Conservation (phyloP, 768 basidiomycete species). For the Termitomyces sp. region DNA sequence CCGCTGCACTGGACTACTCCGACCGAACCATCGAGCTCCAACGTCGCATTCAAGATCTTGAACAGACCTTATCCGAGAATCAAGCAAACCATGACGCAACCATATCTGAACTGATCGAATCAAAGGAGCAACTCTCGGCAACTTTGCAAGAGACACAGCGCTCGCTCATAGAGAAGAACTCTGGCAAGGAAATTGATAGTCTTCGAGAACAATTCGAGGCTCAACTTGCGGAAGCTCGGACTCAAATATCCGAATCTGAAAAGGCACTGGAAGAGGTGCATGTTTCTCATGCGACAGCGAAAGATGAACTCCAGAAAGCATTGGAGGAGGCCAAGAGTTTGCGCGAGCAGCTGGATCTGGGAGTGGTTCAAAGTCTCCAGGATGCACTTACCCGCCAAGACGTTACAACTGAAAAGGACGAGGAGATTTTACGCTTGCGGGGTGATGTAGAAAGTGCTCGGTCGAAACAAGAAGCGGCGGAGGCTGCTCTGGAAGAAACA, state of each 20-base stretch:
- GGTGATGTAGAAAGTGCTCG: slow-evolving; percentile 6
- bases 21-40: slow-evolving; percentile 17
- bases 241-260: slow-evolving; percentile 28
- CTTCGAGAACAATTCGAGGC: slow-evolving; percentile 30
- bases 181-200: slow-evolving; percentile 21
- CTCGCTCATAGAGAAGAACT: slow-evolving; percentile 16
- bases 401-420: not conserved
- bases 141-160: slow-evolving; percentile 21
- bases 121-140: slow-evolving; percentile 21
- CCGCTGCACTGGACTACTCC: slow-evolving; percentile 11
- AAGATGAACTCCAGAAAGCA: slow-evolving; percentile 25
- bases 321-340: slow-evolving; percentile 25
- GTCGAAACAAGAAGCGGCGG: slow-evolving; percentile 3
- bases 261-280: slow-evolving; percentile 29
- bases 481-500: slow-evolving; percentile 14
- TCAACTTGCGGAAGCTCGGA: slow-evolving; percentile 30
- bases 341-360: slow-evolving; percentile 25
- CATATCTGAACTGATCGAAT: slow-evolving; percentile 20
- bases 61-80: slow-evolving; percentile 10
- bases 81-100: slow-evolving; percentile 19
- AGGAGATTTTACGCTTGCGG: slow-evolving; percentile 8
- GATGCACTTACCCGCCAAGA: slow-evolving; percentile 7
- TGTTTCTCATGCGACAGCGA: slow-evolving; percentile 25
- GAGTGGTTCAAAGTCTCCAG: slow-evolving; percentile 11
- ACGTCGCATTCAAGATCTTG: slow-evolving; percentile 16